phyloP scores from a whole-genome alignment of 139 green algal species.

The Chlorella vulgaris region DNA sequence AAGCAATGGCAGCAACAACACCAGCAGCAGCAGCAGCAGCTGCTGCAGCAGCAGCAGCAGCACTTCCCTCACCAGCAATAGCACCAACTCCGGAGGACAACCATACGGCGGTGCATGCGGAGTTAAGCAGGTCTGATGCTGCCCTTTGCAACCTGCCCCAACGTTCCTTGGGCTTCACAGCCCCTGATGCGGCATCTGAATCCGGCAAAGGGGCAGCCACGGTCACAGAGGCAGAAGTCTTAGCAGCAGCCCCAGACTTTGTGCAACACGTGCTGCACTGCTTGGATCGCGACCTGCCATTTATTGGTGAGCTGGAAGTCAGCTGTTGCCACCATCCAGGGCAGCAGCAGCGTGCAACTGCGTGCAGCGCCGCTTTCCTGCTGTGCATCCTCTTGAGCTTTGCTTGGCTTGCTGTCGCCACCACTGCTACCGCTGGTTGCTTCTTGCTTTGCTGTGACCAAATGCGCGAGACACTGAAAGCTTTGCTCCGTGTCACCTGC shows the following conservation, averaged over 20 bases:
- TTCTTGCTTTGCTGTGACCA: not conserved
- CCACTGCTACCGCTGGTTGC: not conserved
- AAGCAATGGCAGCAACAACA: not conserved
- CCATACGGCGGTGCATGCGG: no score
- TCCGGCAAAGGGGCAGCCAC: not conserved
- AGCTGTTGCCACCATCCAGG: not conserved
- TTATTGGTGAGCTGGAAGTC: conserved; percentile 5
- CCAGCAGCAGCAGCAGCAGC: not conserved
- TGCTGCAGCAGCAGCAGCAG: not conserved
- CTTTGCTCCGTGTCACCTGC: not conserved
- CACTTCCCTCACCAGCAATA: not conserved
- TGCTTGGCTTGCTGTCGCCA: not conserved
- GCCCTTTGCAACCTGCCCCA: no score
- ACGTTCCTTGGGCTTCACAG: not conserved
- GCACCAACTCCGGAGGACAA: no score
- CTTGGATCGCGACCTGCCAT: not conserved
- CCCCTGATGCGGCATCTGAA: not conserved
- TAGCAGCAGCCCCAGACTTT: not conserved
- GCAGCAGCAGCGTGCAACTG: not conserved
- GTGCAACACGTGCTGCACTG: conserved; percentile 1
- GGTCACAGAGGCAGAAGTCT: not conserved
- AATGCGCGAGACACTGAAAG: not conserved
- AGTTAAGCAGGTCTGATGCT: no score
- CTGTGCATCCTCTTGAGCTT: no score
- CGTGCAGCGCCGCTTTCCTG: not conserved